phyloP scores from a whole-genome alignment of 208 protist species.

The Porcisia hertigi region DNA sequence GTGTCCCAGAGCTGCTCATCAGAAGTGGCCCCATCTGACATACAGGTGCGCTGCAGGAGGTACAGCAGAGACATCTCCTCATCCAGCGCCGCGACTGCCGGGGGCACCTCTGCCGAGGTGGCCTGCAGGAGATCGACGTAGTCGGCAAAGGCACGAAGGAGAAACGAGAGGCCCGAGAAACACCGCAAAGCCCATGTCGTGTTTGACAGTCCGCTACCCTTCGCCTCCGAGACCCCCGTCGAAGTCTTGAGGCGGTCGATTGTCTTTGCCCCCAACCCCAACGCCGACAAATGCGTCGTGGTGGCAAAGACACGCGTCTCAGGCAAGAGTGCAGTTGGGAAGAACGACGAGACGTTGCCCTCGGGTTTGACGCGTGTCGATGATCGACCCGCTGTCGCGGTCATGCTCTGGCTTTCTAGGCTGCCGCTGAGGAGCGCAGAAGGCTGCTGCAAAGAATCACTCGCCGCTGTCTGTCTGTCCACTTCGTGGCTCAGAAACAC shows the following conservation, averaged over 20 bases:
- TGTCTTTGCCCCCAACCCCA: conserved; percentile 5
- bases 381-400: background rate
- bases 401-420: background rate
- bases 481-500: background rate
- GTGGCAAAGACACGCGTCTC: conserved; percentile 13
- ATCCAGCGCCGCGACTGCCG: background rate
- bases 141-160: conserved; percentile 22
- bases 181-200: conserved; percentile 34
- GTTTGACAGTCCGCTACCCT: background rate
- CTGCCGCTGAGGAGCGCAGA: background rate
- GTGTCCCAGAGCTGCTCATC: background rate
- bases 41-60: background rate
- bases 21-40: background rate
- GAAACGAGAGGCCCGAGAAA: conserved; percentile 20
- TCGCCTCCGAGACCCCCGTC: background rate
- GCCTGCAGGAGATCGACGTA: conserved; percentile 21
- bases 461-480: background rate
- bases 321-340: background rate
- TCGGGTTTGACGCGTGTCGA: background rate
- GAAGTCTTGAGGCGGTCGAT: background rate
- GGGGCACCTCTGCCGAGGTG: background rate
- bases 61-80: background rate
- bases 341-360: background rate
- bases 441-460: background rate
- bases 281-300: conserved; percentile 3